Conservation (phyloP, 371 early-diverging fungal species). For the Blakeslea trispora region DNA sequence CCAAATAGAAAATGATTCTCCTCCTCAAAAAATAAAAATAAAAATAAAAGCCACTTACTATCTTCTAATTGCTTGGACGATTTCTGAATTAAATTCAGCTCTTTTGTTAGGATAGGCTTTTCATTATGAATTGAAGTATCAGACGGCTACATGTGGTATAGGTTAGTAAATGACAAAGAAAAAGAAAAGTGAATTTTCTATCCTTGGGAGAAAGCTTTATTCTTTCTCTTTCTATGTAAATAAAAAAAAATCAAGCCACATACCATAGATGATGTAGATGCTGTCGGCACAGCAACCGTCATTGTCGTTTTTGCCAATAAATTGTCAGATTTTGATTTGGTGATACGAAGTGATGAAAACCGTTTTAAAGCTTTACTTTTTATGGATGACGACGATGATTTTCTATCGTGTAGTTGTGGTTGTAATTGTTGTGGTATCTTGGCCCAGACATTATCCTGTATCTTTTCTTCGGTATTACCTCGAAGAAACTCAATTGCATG, state of each 20-base stretch:
- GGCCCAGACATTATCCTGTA: slow-evolving; percentile 74
- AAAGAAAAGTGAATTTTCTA: no score
- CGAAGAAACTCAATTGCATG: slow-evolving; percentile 91
- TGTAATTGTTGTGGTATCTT: slow-evolving; percentile 68
- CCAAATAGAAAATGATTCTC: no score
- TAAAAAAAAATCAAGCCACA: no score
- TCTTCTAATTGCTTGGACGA: slow-evolving; percentile 7
- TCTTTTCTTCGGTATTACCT: slow-evolving; percentile 41
- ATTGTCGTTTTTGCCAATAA: neutral
- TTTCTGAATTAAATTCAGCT: neutral
- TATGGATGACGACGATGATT: neutral
- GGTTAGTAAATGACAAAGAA: no score
- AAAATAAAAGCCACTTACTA: slow-evolving; percentile 1
- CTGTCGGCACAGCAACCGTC: neutral
- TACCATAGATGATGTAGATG: neutral
- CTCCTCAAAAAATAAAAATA: no score
- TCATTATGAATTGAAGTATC: neutral
- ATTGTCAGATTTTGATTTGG: slow-evolving; percentile 13
- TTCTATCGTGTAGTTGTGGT: neutral
- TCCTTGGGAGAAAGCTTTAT: slow-evolving; percentile 8
- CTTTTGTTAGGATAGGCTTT: neutral
- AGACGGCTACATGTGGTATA: neutral
- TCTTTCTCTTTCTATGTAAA: slow-evolving; percentile 4
- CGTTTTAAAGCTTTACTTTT: slow-evolving; percentile 16
- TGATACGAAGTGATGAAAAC: slow-evolving; percentile 21